Base-by-base conservation (phyloP, 2,329 filamentous ascomycete species). In the Colletotrichum orchidophilum region DNA sequence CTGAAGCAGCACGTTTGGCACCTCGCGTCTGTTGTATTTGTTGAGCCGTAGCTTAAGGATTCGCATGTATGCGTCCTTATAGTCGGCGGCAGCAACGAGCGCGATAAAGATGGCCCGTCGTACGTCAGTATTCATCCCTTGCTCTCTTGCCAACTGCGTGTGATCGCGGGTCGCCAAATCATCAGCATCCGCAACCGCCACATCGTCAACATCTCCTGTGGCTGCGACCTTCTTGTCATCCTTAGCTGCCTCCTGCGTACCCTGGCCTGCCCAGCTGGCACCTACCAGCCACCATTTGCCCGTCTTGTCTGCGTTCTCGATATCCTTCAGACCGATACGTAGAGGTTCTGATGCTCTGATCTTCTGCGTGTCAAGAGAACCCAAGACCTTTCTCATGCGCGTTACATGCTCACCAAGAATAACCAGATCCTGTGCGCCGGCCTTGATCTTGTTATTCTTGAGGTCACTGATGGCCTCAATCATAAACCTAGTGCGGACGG, bases 211-310 rank as follows among this genome's bases (percentile, higher is more conserved):
- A 50, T 84, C 85, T 49, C 9, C 49, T 26, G n/a, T 12, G 31
- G 24, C 2, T 42, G n/a, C 52, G 11, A 50, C 27, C 50, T 52
- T n/a, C 15, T 55, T 57, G 63, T 68, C 27, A 46, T 53, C 49
- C 2, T 54, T 54, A 50, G 75, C 75, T 11, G 74, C 63, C 6
- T 63, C 70, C 21, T 74, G 72, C 2, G 52, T 29, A 24, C 77
- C 75, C 31, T 77, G 78, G 27, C 87, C 88, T 4, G 87, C 84
- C 90, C 96, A 98, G 80, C 95, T 97, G n/a, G 96, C 96, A 62
- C 96, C 96, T 5, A 98, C 94, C 24, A 98, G 89, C 96, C 96
- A 99, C 96, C 96, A 99, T 83, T 97, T 98, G 1, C 96, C 96
- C 78, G 92, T 93, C 78, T 93, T 96, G 50, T 96, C 93, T 0